Conservation (phyloP, 2,329 filamentous ascomycete species). For the Cordyceps cateniannulata region DNA sequence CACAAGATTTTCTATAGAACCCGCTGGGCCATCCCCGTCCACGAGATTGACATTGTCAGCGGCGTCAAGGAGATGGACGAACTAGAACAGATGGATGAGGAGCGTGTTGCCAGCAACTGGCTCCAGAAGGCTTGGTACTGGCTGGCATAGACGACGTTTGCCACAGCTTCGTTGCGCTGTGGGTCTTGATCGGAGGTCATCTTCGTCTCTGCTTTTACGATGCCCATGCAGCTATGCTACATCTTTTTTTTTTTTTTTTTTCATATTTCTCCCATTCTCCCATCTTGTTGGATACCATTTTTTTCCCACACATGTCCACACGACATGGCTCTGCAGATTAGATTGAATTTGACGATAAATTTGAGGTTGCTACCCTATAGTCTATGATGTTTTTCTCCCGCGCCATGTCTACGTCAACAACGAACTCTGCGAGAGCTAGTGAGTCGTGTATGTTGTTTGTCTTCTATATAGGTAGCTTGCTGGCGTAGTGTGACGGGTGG, state of each 20-base stretch:
- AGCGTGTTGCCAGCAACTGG: conserved; percentile 43
- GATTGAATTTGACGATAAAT: not conserved
- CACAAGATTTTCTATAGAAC: conserved; percentile 51
- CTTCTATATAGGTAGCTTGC: too few species aligned
- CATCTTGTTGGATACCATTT: conserved; percentile 7
- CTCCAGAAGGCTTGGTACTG: conserved; percentile 50
- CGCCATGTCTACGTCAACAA: too few species aligned
- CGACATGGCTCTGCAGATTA: not conserved
- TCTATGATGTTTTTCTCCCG: not conserved
- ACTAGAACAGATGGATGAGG: conserved; percentile 41
- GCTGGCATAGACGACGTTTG: conserved; percentile 30
- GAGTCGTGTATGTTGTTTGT: too few species aligned
- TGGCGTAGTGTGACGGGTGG: too few species aligned
- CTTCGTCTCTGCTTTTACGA: not conserved
- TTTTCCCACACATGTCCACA: not conserved
- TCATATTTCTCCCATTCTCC: too few species aligned
- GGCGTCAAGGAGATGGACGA: conserved; percentile 59
- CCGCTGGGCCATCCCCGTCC: conserved; percentile 32
- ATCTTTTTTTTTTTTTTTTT: not conserved
- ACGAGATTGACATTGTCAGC: conserved; percentile 49
- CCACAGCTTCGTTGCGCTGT: not conserved
- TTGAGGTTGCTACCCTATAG: not conserved
- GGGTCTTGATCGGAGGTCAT: too few species aligned
- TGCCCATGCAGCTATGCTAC: not conserved
- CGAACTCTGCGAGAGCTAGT: too few species aligned